Evolutionary conservation across 2,329 filamentous ascomycete genomes (phyloP), one percentile per base, ranked within the genome.

Genomic region (Cadophora luteo-olivacea): DNA sequence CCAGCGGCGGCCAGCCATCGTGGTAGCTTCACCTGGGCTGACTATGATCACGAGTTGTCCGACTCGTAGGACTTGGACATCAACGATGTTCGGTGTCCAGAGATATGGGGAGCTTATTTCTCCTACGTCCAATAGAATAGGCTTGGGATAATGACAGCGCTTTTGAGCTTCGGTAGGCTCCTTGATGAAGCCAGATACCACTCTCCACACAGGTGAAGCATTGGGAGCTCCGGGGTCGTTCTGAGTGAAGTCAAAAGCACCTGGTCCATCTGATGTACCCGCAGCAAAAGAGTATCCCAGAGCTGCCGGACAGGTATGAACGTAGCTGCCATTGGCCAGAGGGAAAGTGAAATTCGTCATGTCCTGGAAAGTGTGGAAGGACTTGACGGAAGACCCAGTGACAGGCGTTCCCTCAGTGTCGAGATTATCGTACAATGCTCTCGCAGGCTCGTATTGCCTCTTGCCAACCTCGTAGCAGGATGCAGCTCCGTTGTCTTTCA

Each of bases 281-380:
- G 92, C 95, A 0, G 95, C 95, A 77, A 98, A 98, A 0, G 92
- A 94, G 78, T 96, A 97, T 6, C 95, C 95, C 69, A 98, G 82
- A 0, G 94, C 93, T 0, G 94, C 94, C 3, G 94, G 91, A 74
- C 95, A 98, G 0, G 94, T 97, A 61, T 82, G 84, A 7, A 89
- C 92, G 36, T 81, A 81, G 3, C 87, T 88, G 57, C 92, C 92
- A 73, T 97, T 93, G 0, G 90, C 86, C 0, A 94, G 87, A 3
- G 82, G 79, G 76, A 97, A 97, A 0, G 85, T 85, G 78, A 90
- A 96, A 74, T 87, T 87, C 5, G 90, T 88, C 83, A 97, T 91
- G 78, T 97, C 88, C 70, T 93, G 89, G 78, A 94, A 97, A 16
- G 90, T 91, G 79, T 98, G 95, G 77, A 97, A 91, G 0, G 92